Conservation (phyloP, 2,329 filamentous ascomycete species). For the Sclerotinia nivalis region DNA sequence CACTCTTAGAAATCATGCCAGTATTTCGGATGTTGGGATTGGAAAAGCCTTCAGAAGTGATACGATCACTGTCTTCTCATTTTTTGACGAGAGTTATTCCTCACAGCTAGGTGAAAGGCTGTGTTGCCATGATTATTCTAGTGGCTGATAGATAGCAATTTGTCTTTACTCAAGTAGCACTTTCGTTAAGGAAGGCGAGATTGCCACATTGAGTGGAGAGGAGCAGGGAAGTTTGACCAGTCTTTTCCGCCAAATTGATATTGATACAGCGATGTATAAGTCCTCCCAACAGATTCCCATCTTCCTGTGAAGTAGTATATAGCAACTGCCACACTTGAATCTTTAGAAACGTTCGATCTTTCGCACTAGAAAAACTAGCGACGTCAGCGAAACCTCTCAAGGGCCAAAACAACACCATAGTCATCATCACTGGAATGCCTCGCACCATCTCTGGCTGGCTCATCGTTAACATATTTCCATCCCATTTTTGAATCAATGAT, state of each 20-base stretch:
- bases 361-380: neutral
- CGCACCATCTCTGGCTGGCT: neutral
- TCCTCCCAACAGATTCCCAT: neutral
- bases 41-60: neutral
- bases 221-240: neutral
- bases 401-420: neutral
- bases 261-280: neutral
- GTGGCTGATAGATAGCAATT: neutral
- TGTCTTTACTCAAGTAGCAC: neutral
- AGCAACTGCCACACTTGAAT: neutral
- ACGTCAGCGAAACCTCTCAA: neutral
- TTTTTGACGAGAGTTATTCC: neutral
- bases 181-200: neutral
- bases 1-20: neutral
- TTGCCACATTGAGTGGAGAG: neutral
- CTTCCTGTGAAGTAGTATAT: neutral
- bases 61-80: neutral
- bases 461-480: neutral
- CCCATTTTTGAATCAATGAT: neutral
- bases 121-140: neutral
- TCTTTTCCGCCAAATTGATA: neutral
- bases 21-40: neutral
- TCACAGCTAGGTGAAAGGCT: neutral
- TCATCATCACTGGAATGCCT: neutral
- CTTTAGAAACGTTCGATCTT: neutral